These are phyloP conservation scores for Medicago ruthenica DNA, from an alignment of 306 rosid species.

Conservation along the genomic window DNA sequence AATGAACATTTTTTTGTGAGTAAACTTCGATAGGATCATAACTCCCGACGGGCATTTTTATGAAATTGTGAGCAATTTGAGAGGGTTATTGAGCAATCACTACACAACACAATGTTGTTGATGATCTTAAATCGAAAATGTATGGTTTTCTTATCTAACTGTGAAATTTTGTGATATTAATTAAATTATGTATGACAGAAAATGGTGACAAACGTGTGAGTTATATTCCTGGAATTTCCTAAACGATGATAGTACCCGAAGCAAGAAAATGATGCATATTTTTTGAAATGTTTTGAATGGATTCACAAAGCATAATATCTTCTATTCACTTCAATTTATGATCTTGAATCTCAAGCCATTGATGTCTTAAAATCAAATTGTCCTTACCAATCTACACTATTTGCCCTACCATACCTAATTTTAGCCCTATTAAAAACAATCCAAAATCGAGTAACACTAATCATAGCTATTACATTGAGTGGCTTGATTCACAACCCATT, in stretches of 20 bases:
- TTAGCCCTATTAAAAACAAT: neutral
- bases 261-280: neutral
- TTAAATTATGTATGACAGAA: slow-evolving; percentile 18
- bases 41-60: too few relatives aligned
- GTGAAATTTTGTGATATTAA: too few relatives aligned
- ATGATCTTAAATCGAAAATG: too few relatives aligned
- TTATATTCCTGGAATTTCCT: slow-evolving; percentile 59
- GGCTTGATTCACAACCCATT: slow-evolving; percentile 54
- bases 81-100: too few relatives aligned
- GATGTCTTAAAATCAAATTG: slow-evolving; percentile 40
- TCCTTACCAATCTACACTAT: slow-evolving; percentile 45
- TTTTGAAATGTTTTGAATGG: slow-evolving; percentile 19
- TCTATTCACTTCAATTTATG: slow-evolving; percentile 46
- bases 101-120: too few relatives aligned
- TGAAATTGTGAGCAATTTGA: too few relatives aligned
- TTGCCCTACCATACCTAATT: too few relatives aligned
- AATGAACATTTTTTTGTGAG: too few relatives aligned
- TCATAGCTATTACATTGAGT: slow-evolving; percentile 33
- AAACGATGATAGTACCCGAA: neutral
- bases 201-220: slow-evolving; percentile 47
- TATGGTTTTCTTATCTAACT: too few relatives aligned
- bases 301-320: slow-evolving; percentile 49
- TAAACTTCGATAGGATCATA: too few relatives aligned
- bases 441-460: neutral
- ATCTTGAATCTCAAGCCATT: slow-evolving; percentile 52